phyloP scores from a whole-genome alignment of 805 yeast genomes.

The Lachancea sp. region DNA sequence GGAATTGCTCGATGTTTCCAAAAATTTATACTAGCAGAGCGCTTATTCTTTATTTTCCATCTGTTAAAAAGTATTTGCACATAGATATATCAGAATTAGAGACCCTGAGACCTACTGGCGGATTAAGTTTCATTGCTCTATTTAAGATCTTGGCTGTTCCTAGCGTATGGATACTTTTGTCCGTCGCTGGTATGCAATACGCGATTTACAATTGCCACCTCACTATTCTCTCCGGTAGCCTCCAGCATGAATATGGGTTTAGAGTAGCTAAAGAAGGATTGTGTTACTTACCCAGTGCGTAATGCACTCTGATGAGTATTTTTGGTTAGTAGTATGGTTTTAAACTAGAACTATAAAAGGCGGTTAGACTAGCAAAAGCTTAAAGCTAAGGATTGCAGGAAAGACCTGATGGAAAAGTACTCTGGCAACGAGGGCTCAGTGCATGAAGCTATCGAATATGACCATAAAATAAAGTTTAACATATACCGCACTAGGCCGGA shows the following conservation, averaged over 20 bases:
- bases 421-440: slow-evolving; percentile 16
- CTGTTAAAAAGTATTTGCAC: slow-evolving; percentile 21
- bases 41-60: slow-evolving; percentile 35
- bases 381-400: slow-evolving; percentile 19
- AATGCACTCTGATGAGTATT: slow-evolving; percentile 58
- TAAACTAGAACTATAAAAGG: slow-evolving; percentile 40
- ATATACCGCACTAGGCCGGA: slow-evolving; percentile 49
- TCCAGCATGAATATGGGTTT: slow-evolving; percentile 46
- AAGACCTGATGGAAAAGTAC: slow-evolving; percentile 15
- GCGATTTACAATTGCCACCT: slow-evolving; percentile 64
- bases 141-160: slow-evolving; percentile 38
- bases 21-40: slow-evolving; percentile 35
- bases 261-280: slow-evolving; percentile 55
- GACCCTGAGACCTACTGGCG: slow-evolving; percentile 22
- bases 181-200: slow-evolving; percentile 58
- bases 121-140: slow-evolving; percentile 33
- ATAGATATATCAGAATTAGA: slow-evolving; percentile 31
- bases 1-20: slow-evolving; percentile 65
- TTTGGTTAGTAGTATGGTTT: slow-evolving; percentile 47
- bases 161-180: slow-evolving; percentile 43
- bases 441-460: slow-evolving; percentile 19
- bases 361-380: slow-evolving; percentile 17
- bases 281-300: slow-evolving; percentile 72
- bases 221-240: slow-evolving; percentile 54
- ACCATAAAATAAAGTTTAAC: slow-evolving; percentile 40